Evolutionary conservation across 495 filamentous ascomycete genomes (phyloP).

Genomic region (Podospora pseudoanserina): DNA sequence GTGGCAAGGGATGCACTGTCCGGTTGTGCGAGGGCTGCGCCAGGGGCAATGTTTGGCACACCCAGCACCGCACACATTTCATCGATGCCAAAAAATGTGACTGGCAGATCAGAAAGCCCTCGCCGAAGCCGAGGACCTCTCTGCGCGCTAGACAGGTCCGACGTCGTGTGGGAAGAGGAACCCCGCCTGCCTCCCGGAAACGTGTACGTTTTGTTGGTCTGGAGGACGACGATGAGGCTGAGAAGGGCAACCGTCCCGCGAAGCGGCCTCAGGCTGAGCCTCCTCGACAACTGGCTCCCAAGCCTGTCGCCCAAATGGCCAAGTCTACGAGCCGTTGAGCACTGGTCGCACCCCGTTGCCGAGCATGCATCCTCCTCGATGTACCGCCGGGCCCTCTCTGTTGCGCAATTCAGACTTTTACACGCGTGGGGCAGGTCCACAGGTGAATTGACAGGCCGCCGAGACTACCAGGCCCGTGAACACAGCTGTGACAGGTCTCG

Average conservation of each 20-base stretch:
- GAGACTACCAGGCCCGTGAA: neutral
- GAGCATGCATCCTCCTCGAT: neutral
- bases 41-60: constrained; percentile 2
- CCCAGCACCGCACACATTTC: constrained; percentile 12
- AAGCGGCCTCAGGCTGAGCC: neutral
- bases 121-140: neutral
- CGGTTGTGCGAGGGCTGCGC: constrained; percentile 24
- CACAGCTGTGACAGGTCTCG: neutral
- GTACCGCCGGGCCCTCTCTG: neutral
- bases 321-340: too few species aligned
- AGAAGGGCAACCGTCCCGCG: neutral
- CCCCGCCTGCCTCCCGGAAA: neutral
- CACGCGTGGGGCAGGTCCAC: neutral
- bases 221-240: neutral
- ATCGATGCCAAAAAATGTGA: constrained; percentile 16
- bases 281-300: neutral
- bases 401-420: neutral
- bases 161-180: neutral
- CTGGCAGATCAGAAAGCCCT: constrained; percentile 7
- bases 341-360: neutral
- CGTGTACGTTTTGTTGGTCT: neutral
- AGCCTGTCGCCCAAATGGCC: neutral
- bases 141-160: neutral
- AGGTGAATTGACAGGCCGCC: neutral
- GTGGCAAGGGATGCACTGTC: constrained; percentile 10